These are phyloP conservation scores for Scleroderma citrinum DNA, from an alignment of 768 basidiomycete species.

Conservation along the genomic window DNA sequence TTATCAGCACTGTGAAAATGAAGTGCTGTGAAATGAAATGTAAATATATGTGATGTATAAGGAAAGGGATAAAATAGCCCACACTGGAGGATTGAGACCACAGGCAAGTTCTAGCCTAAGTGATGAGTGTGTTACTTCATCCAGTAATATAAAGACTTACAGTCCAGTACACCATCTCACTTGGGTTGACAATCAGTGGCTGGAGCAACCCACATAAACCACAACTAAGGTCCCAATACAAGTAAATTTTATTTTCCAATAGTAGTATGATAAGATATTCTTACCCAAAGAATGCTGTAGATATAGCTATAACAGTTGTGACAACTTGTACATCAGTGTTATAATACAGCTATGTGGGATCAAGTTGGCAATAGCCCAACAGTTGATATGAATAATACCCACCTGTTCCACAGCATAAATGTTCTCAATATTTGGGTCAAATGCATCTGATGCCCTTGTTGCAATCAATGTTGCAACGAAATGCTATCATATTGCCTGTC, in stretches of 20 bases:
- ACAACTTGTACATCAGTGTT: constrained; percentile 48
- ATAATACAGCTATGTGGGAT: constrained; percentile 46
- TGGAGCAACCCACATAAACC: constrained; percentile 55
- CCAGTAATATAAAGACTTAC: constrained; percentile 26
- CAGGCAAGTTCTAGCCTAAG: constrained; percentile 42
- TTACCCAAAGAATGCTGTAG: constrained; percentile 57
- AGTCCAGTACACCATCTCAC: constrained; percentile 58
- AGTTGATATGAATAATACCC: constrained; percentile 7
- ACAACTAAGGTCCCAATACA: constrained; percentile 43
- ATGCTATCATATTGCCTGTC: constrained; percentile 36
- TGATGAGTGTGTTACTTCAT: background rate
- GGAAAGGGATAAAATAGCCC: background rate
- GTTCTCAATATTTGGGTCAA: constrained; percentile 45
- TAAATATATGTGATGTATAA: too few species aligned
- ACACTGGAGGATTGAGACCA: constrained; percentile 58
- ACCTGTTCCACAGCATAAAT: constrained; percentile 56
- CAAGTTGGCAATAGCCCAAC: background rate
- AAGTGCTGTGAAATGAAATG: constrained; percentile 30
- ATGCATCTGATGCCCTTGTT: constrained; percentile 48
- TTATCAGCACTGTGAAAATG: constrained; percentile 44
- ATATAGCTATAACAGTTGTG: constrained; percentile 56
- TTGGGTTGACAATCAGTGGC: constrained; percentile 53
- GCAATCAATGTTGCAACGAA: constrained; percentile 51
- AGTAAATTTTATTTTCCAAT: background rate
- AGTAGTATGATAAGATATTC: background rate